Evolutionary conservation across 768 basidiomycete species (phyloP).

Genomic region (Peribolospora baueri): DNA sequence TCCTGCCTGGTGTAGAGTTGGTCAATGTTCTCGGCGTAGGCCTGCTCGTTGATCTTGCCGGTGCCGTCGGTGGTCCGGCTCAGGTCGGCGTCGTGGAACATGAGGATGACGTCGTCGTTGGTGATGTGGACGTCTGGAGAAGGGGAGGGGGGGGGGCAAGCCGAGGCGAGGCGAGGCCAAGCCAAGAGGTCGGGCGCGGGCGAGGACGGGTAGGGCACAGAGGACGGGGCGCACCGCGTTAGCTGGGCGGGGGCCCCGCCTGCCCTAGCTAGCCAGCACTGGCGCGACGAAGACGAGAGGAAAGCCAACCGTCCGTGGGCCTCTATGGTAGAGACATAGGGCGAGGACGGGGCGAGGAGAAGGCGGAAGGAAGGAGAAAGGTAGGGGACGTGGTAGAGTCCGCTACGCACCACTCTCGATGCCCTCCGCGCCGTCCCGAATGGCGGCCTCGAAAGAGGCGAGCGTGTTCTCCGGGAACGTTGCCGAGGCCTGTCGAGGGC

Average conservation of each 20-base stretch:
- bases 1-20: conserved; percentile 53
- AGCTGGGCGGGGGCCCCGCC: no score
- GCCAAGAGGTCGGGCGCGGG: background rate
- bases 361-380: background rate
- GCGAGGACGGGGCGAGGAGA: no score
- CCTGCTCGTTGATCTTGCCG: conserved; percentile 39
- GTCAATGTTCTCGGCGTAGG: conserved; percentile 50
- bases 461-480: conserved; percentile 81
- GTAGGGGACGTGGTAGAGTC: background rate
- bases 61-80: conserved; percentile 57
- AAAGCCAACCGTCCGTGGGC: no score
- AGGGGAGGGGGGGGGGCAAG: background rate
- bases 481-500: conserved; percentile 42
- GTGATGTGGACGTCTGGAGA: conserved; percentile 79
- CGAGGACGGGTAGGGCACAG: background rate
- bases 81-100: conserved; percentile 76
- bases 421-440: conserved; percentile 80
- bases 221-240: no score
- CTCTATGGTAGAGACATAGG: no score
- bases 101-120: conserved; percentile 56
- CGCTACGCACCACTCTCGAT: conserved; percentile 61
- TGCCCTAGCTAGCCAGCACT: no score
- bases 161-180: background rate
- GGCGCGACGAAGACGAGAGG: no score
- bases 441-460: conserved; percentile 82